Percentiles rank a stretch among this genome's conserved stretches.
These are phyloP conservation scores for Cenchrus purpureus DNA, from an alignment of 176 grass and related monocot species.

Conservation along the genomic window DNA sequence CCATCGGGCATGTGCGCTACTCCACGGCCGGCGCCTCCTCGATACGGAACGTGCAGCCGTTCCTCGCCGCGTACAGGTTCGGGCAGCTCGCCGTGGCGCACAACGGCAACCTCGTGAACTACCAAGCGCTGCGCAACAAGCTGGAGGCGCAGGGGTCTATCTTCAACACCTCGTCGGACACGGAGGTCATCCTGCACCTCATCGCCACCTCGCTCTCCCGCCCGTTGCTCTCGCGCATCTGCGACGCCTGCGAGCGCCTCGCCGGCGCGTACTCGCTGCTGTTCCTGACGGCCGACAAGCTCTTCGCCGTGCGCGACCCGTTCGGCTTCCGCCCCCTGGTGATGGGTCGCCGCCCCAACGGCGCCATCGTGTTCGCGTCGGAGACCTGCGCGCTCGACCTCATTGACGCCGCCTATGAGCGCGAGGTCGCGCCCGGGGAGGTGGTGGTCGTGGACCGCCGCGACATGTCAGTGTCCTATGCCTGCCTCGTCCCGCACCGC, in stretches of 20 bases:
- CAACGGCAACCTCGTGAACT: conserved; percentile 91
- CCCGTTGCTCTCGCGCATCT: conserved; percentile 76
- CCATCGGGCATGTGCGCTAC: conserved; percentile 86
- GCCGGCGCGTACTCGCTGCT: conserved; percentile 86
- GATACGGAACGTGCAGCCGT: conserved; percentile 82
- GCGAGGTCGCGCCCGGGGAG: conserved; percentile 87
- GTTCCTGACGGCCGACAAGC: conserved; percentile 78
- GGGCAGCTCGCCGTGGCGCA: conserved; percentile 84
- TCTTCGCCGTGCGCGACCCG: conserved; percentile 83
- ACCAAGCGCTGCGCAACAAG: conserved; percentile 57
- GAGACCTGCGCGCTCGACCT: conserved; percentile 96
- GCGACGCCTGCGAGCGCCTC: conserved; percentile 75
- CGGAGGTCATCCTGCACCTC: conserved; percentile 96
- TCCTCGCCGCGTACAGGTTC: conserved; percentile 83
- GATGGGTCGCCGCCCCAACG: conserved; percentile 80
- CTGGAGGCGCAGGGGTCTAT: conserved; percentile 88
- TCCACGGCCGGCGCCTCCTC: conserved; percentile 74
- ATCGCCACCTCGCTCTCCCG: conserved; percentile 82
- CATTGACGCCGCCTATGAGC: conserved; percentile 73
- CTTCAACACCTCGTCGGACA: conserved; percentile 92
- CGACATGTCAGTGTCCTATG: conserved; percentile 69
- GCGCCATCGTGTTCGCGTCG: conserved; percentile 81
- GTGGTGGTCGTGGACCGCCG: conserved; percentile 73
- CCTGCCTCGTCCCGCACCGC: conserved; percentile 71
- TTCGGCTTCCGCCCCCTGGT: conserved; percentile 91